Evolutionary conservation across 345 rosid species (phyloP).

Genomic region (Lumnitzera racemosa): DNA sequence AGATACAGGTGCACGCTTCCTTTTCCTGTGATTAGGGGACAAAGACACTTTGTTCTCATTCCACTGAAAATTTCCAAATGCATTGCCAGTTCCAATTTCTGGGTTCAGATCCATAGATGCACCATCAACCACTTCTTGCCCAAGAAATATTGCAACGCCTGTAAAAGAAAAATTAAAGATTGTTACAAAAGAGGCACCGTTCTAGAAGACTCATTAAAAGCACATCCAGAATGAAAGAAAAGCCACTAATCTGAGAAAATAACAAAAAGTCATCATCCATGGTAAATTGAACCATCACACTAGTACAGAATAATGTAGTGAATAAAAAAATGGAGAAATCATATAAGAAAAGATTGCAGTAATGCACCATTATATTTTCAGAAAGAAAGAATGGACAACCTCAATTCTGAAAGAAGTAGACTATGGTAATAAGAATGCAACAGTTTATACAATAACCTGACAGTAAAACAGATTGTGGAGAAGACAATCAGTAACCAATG

Average conservation of each 20-base stretch:
- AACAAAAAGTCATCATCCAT: background rate
- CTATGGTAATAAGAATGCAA: no score
- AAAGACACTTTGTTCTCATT: constrained; percentile 18
- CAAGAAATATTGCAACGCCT: constrained; percentile 71
- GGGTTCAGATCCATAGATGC: constrained; percentile 48
- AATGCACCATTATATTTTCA: no score
- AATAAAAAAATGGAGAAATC: no score
- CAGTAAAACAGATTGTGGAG: no score
- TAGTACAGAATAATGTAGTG: no score
- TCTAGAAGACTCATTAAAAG: background rate
- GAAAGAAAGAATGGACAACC: background rate
- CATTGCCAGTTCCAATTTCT: constrained; percentile 18
- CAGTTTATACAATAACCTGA: no score
- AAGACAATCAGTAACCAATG: no score
- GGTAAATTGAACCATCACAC: no score
- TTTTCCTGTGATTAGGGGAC: constrained; percentile 44
- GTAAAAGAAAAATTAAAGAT: constrained; percentile 9
- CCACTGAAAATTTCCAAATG: constrained; percentile 20
- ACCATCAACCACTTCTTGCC: constrained; percentile 47
- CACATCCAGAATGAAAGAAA: background rate
- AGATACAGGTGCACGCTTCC: constrained; percentile 40
- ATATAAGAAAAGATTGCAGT: no score
- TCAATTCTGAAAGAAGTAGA: no score
- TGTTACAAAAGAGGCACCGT: background rate
- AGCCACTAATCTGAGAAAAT: background rate